A percentile compares a stretch with the other conserved stretches of the same genome.
Conservation (phyloP, 176 grass and related monocot genomes). For the Bromus sterilis region DNA sequence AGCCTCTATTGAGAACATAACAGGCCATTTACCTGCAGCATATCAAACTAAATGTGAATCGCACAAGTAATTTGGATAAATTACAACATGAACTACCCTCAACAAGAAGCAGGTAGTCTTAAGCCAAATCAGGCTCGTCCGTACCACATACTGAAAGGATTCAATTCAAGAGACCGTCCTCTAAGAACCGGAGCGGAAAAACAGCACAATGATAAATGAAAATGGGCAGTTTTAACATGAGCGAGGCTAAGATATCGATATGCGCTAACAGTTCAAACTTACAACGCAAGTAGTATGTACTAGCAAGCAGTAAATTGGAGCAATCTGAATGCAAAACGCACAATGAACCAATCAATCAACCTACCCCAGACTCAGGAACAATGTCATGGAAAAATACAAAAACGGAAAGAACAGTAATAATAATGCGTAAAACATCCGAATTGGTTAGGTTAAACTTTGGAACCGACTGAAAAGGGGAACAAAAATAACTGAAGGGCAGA, state of each 20-base stretch:
- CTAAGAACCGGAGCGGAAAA: background rate
- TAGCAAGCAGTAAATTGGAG: constrained; percentile 6
- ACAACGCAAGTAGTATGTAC: background rate
- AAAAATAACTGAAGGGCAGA: background rate
- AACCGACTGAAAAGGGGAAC: background rate
- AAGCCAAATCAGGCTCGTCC: background rate
- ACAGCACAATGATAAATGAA: background rate
- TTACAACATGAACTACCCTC: background rate
- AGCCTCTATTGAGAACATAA: background rate
- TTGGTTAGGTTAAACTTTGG: constrained; percentile 28
- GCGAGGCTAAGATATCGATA: background rate
- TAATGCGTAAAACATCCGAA: constrained; percentile 13
- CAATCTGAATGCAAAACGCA: constrained; percentile 9
- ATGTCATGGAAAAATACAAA: background rate
- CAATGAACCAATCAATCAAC: background rate
- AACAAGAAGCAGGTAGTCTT: background rate
- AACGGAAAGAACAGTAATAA: background rate
- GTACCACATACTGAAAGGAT: background rate
- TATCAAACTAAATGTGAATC: background rate
- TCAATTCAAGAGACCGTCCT: background rate
- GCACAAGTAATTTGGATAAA: background rate
- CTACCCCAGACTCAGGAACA: constrained; percentile 13
- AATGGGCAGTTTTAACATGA: background rate
- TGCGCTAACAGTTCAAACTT: background rate
- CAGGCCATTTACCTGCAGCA: background rate